Evolutionary conservation across 345 rosid genomes (phyloP).

Genomic region (Mercurialis annua): DNA sequence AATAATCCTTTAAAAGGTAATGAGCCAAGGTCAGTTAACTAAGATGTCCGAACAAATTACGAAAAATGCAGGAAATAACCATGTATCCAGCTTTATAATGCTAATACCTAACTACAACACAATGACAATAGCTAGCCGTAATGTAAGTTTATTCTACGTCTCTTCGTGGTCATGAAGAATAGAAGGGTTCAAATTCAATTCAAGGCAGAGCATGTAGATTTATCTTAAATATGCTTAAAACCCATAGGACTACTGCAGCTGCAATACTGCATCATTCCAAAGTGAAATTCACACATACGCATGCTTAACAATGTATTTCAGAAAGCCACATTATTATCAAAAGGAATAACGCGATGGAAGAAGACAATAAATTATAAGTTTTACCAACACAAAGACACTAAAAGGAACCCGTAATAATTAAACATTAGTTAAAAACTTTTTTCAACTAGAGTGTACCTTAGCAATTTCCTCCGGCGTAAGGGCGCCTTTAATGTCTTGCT

Average conservation of each 20-base stretch:
- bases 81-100: too few relatives aligned
- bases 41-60: too few relatives aligned
- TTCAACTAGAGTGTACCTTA: constrained; percentile 41
- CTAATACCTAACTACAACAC: too few relatives aligned
- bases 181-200: background rate
- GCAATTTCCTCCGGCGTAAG: constrained; percentile 82
- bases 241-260: background rate
- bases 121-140: too few relatives aligned
- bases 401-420: background rate
- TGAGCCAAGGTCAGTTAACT: too few relatives aligned
- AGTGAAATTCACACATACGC: background rate
- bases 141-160: background rate
- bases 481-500: constrained; percentile 89
- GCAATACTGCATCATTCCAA: background rate
- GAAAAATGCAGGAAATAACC: too few relatives aligned
- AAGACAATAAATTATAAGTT: background rate
- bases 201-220: background rate
- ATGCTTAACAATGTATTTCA: background rate
- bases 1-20: too few relatives aligned
- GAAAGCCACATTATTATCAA: background rate
- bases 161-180: background rate
- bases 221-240: background rate
- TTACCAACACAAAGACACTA: background rate
- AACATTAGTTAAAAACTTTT: background rate
- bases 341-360: background rate